Base-by-base conservation (phyloP, 2,329 filamentous ascomycete species). In the Rugonectria rugulosa region DNA sequence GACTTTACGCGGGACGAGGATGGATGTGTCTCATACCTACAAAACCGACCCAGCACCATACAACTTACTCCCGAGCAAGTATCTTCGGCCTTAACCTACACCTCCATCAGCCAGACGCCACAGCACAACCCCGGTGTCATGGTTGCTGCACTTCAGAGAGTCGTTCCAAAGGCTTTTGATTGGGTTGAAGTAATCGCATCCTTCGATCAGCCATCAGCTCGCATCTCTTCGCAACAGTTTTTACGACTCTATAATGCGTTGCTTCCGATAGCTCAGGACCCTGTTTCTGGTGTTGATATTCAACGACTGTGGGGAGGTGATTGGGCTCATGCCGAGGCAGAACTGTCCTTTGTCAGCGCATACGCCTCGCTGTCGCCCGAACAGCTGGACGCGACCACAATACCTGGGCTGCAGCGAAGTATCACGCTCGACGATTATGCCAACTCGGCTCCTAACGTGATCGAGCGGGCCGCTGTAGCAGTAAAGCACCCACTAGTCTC, bases 291-390 rank as follows among this genome's bases (percentile, higher is more conserved):
- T 17, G 87, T 98, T 65, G 91, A 97, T 70, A 89, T 99, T 38
- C 92, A 97, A 71, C 83, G 82, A 32, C 79, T 99, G 19, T 98
- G 95, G 93, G 93, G 93, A 55, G 93, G 93, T 67, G 80, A 85
- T 59, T 99, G 96, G 94, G 86, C 88, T 59, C 86, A 96, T 63
- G 85, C 89, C 12, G 88, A 96, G 59, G 91, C 95, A 0, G 94
- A 98, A 62, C 79, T 99, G 29, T 96, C 93, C n/a, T 97, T 98
- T 71, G 85, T 98, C 49, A 89, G 89, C 60, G 92, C 92, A 15
- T 97, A 94, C 71, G 82, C 94, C 19, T 90, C 90, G 4, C 83
- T 93, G 53, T 85, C 84, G 11, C 83, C 88, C 0, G 85, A 91
- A 23, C 85, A 93, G 66, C 81, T 97, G 21, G 92, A 98, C 71